Conservation (phyloP, 805 yeast species). For the Saccharomycopsis guyanensis region DNA sequence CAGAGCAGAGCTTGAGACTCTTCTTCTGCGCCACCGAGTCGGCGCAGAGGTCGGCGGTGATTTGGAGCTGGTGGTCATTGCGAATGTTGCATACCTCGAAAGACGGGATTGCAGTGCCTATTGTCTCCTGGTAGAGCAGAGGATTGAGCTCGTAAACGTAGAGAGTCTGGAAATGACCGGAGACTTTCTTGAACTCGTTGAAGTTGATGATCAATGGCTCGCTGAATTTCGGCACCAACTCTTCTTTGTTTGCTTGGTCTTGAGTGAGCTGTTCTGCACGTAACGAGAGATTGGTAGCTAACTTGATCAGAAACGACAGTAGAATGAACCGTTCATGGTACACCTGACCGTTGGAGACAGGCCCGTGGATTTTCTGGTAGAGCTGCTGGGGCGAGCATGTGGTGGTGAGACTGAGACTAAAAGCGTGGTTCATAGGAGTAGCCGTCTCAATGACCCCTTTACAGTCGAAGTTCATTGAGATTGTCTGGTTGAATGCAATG, state of each 20-base stretch:
- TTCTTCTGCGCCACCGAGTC: not conserved
- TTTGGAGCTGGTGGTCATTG: slow-evolving; percentile 10
- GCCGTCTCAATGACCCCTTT: slow-evolving; percentile 3
- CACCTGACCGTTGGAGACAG: not conserved
- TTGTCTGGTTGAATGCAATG: slow-evolving; percentile 2
- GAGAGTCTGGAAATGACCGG: slow-evolving; percentile 2
- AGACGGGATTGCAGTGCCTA: slow-evolving; percentile 8
- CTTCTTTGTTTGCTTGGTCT: not conserved
- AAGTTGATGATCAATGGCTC: not conserved
- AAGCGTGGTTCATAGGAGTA: slow-evolving; percentile 1
- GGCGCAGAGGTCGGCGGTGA: slow-evolving; percentile 2
- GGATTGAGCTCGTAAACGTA: slow-evolving; percentile 8
- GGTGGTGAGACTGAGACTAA: not conserved
- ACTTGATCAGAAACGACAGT: not conserved
- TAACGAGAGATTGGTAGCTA: not conserved
- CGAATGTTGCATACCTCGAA: slow-evolving; percentile 12
- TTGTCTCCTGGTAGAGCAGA: not conserved
- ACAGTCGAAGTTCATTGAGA: slow-evolving; percentile 13
- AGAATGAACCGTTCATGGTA: not conserved
- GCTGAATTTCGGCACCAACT: not conserved
- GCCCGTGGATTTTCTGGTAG: not conserved
- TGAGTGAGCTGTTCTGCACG: not conserved
- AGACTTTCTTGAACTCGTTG: not conserved
- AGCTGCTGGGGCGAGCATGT: not conserved
- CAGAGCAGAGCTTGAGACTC: not conserved